Evolutionary conservation across 495 filamentous ascomycete species (phyloP), one percentile per base, ranked within the genome.

Genomic region (Jackrogersella minutella): DNA sequence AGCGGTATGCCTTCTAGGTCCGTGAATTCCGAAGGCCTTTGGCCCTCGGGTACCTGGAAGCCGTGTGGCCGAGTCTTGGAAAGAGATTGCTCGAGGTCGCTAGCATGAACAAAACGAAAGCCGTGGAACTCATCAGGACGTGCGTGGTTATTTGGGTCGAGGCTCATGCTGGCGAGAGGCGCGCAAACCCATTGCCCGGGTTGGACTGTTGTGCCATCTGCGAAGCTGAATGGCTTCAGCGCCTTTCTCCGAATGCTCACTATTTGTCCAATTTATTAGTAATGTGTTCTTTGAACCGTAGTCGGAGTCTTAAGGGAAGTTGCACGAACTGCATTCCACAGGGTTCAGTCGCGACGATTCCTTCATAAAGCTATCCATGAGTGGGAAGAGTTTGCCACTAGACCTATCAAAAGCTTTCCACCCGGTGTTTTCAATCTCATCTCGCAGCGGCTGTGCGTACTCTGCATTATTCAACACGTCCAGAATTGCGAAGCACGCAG

Each of bases 331-430:
- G 0, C 62, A 67, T 51, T 78, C 76, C 5, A 71, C 68, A 0
- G 76, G 73, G 2, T 55, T 73, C 14, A 77, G 37, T 4, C 76
- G 69, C 0, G 74, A 64, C 2, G 75, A 79, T 40, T 79, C 77
- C 34, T 76, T 77, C 11, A 79, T 68, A 54, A 79, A 79, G 53
- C 75, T 76, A 56, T 79, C 77, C 0, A 79, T 56, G 0, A 79
- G 66, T 0, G 74, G 70, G 26, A 30, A 30, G 0, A 70, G 68
- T 2, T 47, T 57, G 0, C 49, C 16, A 3, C 33, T 49, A 10
- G 44, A 62, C 2, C 33, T 17, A 26, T 69, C 59, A 26, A 67
- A 71, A 9, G 37, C 53, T 9, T 10, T 5, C 22, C 62, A 47
- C 4, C 39, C 1, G 0, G 6, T 11, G 0, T 34, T 17, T 30